Base-by-base conservation (phyloP, 768 basidiomycete genomes). In the Fistulinella prunicolor region DNA sequence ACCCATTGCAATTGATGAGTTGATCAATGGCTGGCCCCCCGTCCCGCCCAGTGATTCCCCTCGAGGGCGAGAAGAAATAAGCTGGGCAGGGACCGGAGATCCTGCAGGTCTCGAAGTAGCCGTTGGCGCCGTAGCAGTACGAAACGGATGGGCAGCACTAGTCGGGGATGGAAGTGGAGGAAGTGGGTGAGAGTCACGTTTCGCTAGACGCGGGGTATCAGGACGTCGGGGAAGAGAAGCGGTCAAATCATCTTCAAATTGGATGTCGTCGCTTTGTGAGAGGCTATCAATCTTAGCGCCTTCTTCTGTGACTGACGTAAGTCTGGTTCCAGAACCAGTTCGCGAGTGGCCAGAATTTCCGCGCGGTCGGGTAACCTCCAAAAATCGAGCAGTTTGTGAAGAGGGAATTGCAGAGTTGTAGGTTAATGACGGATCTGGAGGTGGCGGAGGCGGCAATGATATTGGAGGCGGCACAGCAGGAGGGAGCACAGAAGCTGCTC, bases 241-340 rank as follows among this genome's bases (percentile, higher is more conserved):
- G 36, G 55, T 63, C 22, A 68, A 56, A 30, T 71, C 71, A 4
- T 62, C 57, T n/a, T 65, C 68, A 28, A 62, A 49, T 20, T 63
- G 62, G 9, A 42, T 45, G 47, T 58, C 61, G 41, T 64, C 60
- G 17, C 32, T 60, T 19, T 61, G 64, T 22, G 53, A 41, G 37
- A 47, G 62, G 39, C 70, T 73, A 46, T 76, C 77, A 26, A 62
- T 59, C 58, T 63, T 61, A 38, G 67, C 56, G 20, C 63, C 65
- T 59, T 89, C 87, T 61, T 89, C 87, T 49, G 77, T 74, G 49
- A 90, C 69, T 35, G 82, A 74, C 20, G 71, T 78, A 40, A 89
- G 73, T 46, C 76, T 76, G 51, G 73, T 74, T 30, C 72, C 76
- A 36, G 85, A 83, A 21, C 80, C 77, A 22, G 77, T 74, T 26